These are phyloP conservation scores for Xylaria intraflava DNA, from an alignment of 495 filamentous ascomycete genomes.

Conservation along the genomic window DNA sequence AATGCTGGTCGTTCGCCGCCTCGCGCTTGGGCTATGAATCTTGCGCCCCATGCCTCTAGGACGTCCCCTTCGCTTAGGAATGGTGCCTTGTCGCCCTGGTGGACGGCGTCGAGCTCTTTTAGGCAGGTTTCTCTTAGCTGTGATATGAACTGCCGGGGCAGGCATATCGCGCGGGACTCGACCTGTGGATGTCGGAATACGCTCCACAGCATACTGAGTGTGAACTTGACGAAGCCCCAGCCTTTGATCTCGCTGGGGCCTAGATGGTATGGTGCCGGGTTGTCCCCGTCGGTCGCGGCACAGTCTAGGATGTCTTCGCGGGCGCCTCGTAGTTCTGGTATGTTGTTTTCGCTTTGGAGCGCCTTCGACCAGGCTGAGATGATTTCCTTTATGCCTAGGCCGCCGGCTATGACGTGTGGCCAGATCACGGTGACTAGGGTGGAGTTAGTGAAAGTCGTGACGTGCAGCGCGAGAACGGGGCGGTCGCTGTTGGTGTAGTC, in stretches of 20 bases:
- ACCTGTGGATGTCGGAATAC: neutral
- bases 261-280: neutral
- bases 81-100: neutral
- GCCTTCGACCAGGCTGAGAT: neutral
- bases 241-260: constrained; percentile 1
- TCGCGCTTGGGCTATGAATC: constrained; percentile 1
- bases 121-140: constrained; percentile 1
- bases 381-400: constrained; percentile 1
- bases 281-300: neutral
- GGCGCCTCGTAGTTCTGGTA: too few species aligned
- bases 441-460: constrained; percentile 1
- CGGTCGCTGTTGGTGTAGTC: constrained; percentile 3
- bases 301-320: too few species aligned
- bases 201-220: neutral
- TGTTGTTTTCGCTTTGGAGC: neutral
- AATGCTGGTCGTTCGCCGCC: neutral
- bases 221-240: constrained; percentile 3
- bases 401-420: neutral
- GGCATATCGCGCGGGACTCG: constrained; percentile 2
- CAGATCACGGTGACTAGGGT: constrained; percentile 1
- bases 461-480: neutral
- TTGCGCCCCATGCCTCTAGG: neutral
- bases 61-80: constrained; percentile 7
- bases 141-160: neutral
- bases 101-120: neutral